Conservation (phyloP, 371 early-diverging fungal genomes). For the Mucor lusitanicus region DNA sequence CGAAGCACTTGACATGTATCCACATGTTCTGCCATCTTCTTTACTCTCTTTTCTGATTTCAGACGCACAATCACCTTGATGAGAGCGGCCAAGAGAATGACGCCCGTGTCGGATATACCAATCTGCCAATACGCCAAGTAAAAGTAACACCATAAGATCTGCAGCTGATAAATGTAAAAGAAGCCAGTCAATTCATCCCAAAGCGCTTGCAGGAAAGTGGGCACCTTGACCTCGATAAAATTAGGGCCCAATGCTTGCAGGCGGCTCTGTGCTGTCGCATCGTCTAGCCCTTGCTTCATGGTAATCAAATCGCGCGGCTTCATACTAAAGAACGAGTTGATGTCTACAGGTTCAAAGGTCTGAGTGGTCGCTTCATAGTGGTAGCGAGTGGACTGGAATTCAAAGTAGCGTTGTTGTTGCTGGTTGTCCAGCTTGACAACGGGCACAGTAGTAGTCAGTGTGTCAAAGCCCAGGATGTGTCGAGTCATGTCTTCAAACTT, state of each 20-base stretch:
- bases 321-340: constrained; percentile 38
- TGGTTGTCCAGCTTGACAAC: constrained; percentile 27
- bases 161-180: constrained; percentile 79
- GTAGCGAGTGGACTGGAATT: constrained; percentile 75
- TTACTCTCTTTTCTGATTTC: constrained; percentile 61
- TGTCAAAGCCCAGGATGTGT: constrained; percentile 18
- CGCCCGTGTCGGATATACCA: constrained; percentile 65
- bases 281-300: constrained; percentile 47
- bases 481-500: not conserved
- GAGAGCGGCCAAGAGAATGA: constrained; percentile 66
- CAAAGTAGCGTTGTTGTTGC: constrained; percentile 49
- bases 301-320: constrained; percentile 38
- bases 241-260: constrained; percentile 65
- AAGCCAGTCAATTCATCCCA: constrained; percentile 64
- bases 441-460: constrained; percentile 27
- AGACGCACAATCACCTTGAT: constrained; percentile 64
- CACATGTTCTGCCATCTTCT: constrained; percentile 59
- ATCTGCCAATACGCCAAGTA: constrained; percentile 72
- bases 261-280: constrained; percentile 44
- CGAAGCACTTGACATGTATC: constrained; percentile 46
- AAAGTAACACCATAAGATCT: constrained; percentile 70
- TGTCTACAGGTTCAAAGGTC: constrained; percentile 50
- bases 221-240: constrained; percentile 61
- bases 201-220: constrained; percentile 49
- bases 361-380: constrained; percentile 21